Percentiles rank a stretch among this genome's conserved stretches.
Evolutionary conservation across 1,284 basidiomycete species (phyloP).

Genomic region (Apiotrichum porosum): DNA sequence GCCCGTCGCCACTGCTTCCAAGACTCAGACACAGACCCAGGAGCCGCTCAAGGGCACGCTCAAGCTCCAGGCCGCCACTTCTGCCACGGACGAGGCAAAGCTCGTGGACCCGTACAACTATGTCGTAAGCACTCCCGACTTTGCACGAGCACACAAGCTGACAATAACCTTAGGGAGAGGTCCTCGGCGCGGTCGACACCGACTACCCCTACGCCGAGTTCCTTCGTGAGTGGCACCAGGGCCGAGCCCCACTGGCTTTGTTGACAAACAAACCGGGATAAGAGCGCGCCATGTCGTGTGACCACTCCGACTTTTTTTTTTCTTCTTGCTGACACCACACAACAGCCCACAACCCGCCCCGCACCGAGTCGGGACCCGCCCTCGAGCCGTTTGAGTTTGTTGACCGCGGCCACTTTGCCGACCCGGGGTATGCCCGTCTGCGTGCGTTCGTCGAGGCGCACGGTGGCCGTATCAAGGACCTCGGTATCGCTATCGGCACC

Average conservation of each 20-base stretch:
- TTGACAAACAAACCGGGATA: no score
- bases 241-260: no score
- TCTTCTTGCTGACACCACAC: no score
- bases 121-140: no score
- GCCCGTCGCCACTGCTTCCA: neutral
- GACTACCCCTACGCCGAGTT: constrained; percentile 35
- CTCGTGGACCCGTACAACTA: constrained; percentile 45
- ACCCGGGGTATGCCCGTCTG: constrained; percentile 39
- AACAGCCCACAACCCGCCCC: constrained; percentile 33
- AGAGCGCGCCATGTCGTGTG: no score
- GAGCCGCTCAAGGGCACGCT: no score
- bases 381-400: constrained; percentile 57
- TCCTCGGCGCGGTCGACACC: constrained; percentile 27
- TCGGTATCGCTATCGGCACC: constrained; percentile 49
- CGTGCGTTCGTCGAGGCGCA: constrained; percentile 36
- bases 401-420: constrained; percentile 58
- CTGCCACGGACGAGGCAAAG: constrained; percentile 3
- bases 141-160: no score
- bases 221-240: constrained; percentile 31
- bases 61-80: neutral
- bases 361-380: constrained; percentile 32
- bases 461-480: constrained; percentile 47
- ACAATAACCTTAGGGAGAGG: no score
- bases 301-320: no score
- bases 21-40: neutral